Base-by-base conservation (phyloP, 768 basidiomycete genomes). In the Suillus clintonianus region DNA sequence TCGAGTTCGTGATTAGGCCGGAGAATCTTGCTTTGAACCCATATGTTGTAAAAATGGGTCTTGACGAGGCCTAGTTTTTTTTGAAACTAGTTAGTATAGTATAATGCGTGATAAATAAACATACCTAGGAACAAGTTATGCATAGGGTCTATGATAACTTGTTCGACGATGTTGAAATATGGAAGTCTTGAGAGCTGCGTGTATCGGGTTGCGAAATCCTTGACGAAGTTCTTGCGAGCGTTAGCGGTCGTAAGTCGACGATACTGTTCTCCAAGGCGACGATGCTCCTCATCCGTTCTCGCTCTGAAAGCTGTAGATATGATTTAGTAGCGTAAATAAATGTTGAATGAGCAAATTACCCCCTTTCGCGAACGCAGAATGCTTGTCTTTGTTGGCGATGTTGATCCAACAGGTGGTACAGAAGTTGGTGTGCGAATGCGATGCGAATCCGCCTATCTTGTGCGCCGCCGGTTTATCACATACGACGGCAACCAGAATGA, bases 401-500 rank as follows among this genome's bases (percentile, higher is more conserved):
- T n/a, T 57, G 34, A 80, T 73, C 76, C 77, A 78, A 64, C 79
- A 79, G 4, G 62, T 60, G 0, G 75, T 77, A 59, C 78, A 81
- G 59, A 78, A 77, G 45, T 69, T 71, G 4, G 63, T 74, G 55
- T 79, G 79, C 0, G 57, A 50, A 57, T 76, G 75, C 0, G 74
- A 69, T 0, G 71, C 76, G 60, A 72, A 77, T 0, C 76, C 75
- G 2, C 68, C 71, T 0, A 77, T 37, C 57, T 80, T 80, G 60
- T 77, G 76, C 1, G 76, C 75, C 2, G 79, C 80, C 1, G 79
- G 79, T 48, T 79, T 78, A 59, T 80, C 76, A 53, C 79, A 81
- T 10, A 75, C 65, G 19, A 81, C 65, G 0, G 72, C 75, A 5
- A 79, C 70, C 0, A 80, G 65, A 3, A 74, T 68, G 4, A 79